Base-by-base conservation (phyloP, 768 basidiomycete species). In the Panaeolus papilionaceus region DNA sequence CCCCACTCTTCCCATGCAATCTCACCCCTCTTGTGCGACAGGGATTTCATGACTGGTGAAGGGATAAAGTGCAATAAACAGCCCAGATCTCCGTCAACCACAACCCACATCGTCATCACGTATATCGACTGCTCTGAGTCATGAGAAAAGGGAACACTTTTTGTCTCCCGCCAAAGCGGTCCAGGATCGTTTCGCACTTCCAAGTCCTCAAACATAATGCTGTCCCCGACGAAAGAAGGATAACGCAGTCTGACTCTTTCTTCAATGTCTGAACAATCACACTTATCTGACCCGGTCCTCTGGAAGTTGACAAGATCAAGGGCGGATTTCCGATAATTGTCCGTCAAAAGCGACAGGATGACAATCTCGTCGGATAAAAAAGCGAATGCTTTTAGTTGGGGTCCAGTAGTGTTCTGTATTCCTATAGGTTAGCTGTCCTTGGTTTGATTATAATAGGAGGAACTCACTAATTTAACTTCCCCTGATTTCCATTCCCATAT, bases 401-500 rank as follows among this genome's bases (percentile, higher is more conserved):
- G 72, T 20, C 78, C 74, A 44, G 71, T 71, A 3, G 83, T 68
- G 62, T 73, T 69, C 74, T 76, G 44, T 9, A 64, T 45, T 49
- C 66, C 65, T 76, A 77, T 62, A 38, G 20, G 4, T 65, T 61
- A 58, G 61, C 54, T 6, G 23, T 5, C 38, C 49, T 67, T 26
- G 61, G 51, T n/a, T 23, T 39, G 37, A 42, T 61, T 16, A 42
- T 49, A 23, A 65, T 38, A 33, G 39, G 44, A 26, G 33, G 16
- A 23, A 79, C 85, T 79, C 71, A 92, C 90, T 69, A 84, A 67
- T 70, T 87, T 73, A 7, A 79, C 73, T 10, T 75, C 70, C 6
- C 88, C 88, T 4, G 84, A 87, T 72, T 85, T 86, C 91, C 90
- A 92, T 65, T 92, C 84, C 89, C 89, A 92, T 23, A 89, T 77